These are phyloP conservation scores for Wolfiporia cocos DNA, from an alignment of 1,284 basidiomycete genomes.

Conservation along the genomic window DNA sequence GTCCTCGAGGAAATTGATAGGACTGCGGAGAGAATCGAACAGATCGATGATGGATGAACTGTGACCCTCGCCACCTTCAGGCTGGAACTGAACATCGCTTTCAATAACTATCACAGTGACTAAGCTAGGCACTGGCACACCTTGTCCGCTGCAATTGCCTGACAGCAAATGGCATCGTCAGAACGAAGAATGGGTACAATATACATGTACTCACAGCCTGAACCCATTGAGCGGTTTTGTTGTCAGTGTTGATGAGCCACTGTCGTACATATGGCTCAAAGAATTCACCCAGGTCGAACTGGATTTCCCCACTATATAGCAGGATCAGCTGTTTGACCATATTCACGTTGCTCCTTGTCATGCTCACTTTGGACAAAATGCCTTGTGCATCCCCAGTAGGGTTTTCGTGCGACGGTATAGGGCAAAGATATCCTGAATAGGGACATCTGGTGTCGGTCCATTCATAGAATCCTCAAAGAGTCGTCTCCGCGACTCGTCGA, in stretches of 20 bases:
- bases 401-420: constrained; percentile 76
- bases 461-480: constrained; percentile 76
- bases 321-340: constrained; percentile 9
- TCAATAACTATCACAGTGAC: background rate
- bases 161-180: constrained; percentile 1
- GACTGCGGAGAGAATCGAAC: constrained; percentile 90
- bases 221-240: constrained; percentile 93
- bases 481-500: constrained; percentile 66
- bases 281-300: constrained; percentile 69
- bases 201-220: constrained; percentile 55
- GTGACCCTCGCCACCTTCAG: constrained; percentile 79
- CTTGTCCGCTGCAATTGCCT: constrained; percentile 87
- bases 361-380: constrained; percentile 80
- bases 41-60: constrained; percentile 96
- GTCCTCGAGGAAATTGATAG: constrained; percentile 83
- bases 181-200: background rate
- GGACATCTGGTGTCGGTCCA: constrained; percentile 70
- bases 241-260: constrained; percentile 89
- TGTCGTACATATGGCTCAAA: constrained; percentile 88
- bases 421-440: constrained; percentile 85
- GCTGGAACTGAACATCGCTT: constrained; percentile 61
- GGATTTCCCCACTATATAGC: constrained; percentile 42
- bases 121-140: constrained; percentile 34
- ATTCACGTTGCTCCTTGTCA: constrained; percentile 16
- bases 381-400: constrained; percentile 71